Conservation (phyloP, 2,329 filamentous ascomycete species). For the Leptographium radiaticola region DNA sequence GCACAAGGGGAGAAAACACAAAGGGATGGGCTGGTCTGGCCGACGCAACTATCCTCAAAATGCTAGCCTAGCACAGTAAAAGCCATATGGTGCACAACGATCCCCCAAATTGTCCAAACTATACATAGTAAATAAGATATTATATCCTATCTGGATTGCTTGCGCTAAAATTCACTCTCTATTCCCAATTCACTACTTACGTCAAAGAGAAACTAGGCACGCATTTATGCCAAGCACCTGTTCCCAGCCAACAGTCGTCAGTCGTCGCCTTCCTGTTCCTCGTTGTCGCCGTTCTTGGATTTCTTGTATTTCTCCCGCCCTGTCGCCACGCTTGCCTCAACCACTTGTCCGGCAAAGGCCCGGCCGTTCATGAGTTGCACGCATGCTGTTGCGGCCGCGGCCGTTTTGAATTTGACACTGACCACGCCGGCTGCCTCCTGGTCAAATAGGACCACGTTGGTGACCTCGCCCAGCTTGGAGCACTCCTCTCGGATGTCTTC, state of each 20-base stretch:
- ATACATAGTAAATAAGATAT: not conserved
- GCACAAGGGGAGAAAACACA: not conserved
- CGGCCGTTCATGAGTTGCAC: constrained; percentile 66
- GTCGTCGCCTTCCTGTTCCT: constrained; percentile 13
- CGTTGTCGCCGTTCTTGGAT: constrained; percentile 12
- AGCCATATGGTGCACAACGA: not conserved
- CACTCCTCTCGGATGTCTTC: constrained; percentile 90
- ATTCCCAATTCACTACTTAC: not conserved
- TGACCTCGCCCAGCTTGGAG: constrained; percentile 72
- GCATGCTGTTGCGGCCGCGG: constrained; percentile 59
- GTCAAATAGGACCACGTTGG: constrained; percentile 85
- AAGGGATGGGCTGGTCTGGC: not conserved
- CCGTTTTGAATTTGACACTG: constrained; percentile 66
- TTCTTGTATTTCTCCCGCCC: constrained; percentile 50
- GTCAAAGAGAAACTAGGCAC: not conserved
- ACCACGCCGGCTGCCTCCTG: constrained; percentile 73
- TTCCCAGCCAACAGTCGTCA: not conserved
- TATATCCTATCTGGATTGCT: not conserved
- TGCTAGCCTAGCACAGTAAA: not conserved
- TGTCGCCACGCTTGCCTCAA: constrained; percentile 58
- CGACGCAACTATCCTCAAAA: not conserved
- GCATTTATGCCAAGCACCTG: not conserved
- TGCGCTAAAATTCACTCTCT: not conserved
- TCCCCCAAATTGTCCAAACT: not conserved
- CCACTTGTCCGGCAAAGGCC: constrained; percentile 59